phyloP scores from a whole-genome alignment of 441 rosid genomes.

The Gossypium aridum region DNA sequence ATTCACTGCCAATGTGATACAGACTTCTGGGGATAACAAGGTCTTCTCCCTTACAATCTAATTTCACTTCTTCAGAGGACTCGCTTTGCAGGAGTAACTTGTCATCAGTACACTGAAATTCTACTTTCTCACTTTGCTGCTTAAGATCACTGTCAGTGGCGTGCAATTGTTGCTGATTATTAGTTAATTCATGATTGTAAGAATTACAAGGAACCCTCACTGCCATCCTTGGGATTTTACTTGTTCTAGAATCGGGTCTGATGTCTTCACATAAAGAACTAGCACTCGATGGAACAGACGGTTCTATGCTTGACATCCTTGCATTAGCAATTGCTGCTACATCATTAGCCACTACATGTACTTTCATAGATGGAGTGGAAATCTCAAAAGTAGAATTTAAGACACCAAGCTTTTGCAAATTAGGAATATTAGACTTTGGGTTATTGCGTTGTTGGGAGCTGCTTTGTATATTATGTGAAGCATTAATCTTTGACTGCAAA shows the following conservation, averaged over 20 bases:
- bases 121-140: constrained; percentile 21
- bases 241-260: constrained; percentile 16
- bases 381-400: constrained; percentile 30
- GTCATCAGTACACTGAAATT: constrained; percentile 20
- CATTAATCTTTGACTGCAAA: constrained; percentile 62
- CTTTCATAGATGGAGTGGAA: constrained; percentile 22
- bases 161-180: constrained; percentile 24
- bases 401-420: constrained; percentile 19
- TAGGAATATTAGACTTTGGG: constrained; percentile 30
- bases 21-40: constrained; percentile 10
- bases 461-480: constrained; percentile 31
- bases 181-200: constrained; percentile 20
- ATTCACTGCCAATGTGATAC: constrained; percentile 10
- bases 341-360: constrained; percentile 16
- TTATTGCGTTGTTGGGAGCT: constrained; percentile 27
- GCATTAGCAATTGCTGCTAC: constrained; percentile 20
- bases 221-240: constrained; percentile 20
- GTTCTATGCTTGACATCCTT: constrained; percentile 17
- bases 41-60: constrained; percentile 15
- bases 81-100: constrained; percentile 19
- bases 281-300: constrained; percentile 24
- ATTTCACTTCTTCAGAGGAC: constrained; percentile 18
- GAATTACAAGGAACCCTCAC: constrained; percentile 17
- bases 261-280: constrained; percentile 25
- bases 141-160: constrained; percentile 21